Percentiles rank a stretch among this genome's conserved stretches.
These are phyloP conservation scores for Gigaspora rosea DNA, from an alignment of 192 early-diverging fungal species.

Conservation along the genomic window DNA sequence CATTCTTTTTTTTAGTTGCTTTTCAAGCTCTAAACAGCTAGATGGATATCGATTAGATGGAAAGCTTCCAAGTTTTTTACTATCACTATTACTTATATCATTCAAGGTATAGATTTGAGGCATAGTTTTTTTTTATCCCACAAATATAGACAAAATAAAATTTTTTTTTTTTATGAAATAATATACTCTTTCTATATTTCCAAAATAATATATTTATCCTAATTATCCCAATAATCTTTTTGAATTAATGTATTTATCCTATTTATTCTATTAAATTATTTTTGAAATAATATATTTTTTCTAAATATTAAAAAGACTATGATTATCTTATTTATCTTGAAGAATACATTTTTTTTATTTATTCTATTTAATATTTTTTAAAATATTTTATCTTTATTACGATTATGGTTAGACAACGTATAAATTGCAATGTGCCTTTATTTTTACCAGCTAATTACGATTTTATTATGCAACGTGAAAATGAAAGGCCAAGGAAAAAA, in stretches of 20 bases:
- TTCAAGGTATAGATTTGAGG: constrained; percentile 2
- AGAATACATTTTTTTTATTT: neutral
- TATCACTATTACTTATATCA: constrained; percentile 11
- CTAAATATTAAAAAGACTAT: too few relatives aligned
- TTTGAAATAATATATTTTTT: constrained; percentile 2
- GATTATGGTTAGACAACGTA: neutral
- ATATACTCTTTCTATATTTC: neutral
- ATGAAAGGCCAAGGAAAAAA: neutral
- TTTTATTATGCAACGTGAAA: neutral
- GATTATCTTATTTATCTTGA: too few relatives aligned
- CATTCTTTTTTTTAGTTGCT: constrained; percentile 11
- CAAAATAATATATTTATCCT: constrained; percentile 11
- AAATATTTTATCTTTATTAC: neutral
- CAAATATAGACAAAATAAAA: neutral
- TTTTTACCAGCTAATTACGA: neutral
- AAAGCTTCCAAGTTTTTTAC: neutral
- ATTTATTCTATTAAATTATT: constrained; percentile 10
- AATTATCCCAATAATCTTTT: constrained; percentile 2
- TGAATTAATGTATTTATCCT: neutral
- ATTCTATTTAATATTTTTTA: neutral
- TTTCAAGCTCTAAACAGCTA: constrained; percentile 6
- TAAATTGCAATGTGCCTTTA: constrained; percentile 2
- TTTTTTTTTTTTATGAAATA: neutral
- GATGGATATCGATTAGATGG: neutral
- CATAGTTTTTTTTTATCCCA: neutral